Evolutionary conservation across 225 moss, liverwort and hornwort species (phyloP).

Genomic region (Marchantia polymorpha): DNA sequence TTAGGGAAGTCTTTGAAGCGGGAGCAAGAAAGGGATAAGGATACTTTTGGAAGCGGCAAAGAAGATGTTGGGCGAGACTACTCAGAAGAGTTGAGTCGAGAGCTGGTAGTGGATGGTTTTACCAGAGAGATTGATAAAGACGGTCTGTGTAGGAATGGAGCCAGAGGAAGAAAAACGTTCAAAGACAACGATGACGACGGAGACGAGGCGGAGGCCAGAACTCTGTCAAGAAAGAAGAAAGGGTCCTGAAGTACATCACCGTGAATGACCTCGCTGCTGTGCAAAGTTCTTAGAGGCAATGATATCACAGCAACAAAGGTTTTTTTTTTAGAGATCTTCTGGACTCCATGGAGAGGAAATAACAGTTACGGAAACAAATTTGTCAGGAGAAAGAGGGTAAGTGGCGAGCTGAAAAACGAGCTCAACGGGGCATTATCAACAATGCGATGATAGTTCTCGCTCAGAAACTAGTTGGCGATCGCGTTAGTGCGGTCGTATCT

Average conservation of each 20-base stretch:
- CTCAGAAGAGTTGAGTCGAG: conserved; percentile 36
- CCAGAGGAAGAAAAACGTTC: conserved; percentile 29
- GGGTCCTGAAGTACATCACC: conserved; percentile 46
- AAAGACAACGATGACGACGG: conserved; percentile 58
- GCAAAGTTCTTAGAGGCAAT: conserved; percentile 49
- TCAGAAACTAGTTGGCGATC: conserved; percentile 53
- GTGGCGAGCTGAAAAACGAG: conserved; percentile 55
- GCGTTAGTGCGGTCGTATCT: conserved; percentile 42
- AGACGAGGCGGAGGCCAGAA: conserved; percentile 50
- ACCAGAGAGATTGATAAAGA: conserved; percentile 39
- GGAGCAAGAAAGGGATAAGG: conserved; percentile 60
- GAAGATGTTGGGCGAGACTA: conserved; percentile 37
- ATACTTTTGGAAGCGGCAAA: conserved; percentile 28
- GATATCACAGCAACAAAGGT: conserved; percentile 48
- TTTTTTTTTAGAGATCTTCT: conserved; percentile 55
- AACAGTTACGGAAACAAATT: conserved; percentile 53
- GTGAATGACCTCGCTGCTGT: conserved; percentile 53
- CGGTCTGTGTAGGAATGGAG: conserved; percentile 25
- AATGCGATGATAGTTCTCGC: conserved; percentile 62
- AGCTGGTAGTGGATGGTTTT: conserved; percentile 34
- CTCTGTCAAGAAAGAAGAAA: conserved; percentile 50
- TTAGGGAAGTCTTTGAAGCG: conserved; percentile 87
- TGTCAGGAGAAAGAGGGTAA: conserved; percentile 61
- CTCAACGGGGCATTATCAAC: conserved; percentile 52
- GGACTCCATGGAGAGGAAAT: conserved; percentile 59